Evolutionary conservation across 805 yeast species (phyloP).

Genomic region (Candida methanosorbosa): DNA sequence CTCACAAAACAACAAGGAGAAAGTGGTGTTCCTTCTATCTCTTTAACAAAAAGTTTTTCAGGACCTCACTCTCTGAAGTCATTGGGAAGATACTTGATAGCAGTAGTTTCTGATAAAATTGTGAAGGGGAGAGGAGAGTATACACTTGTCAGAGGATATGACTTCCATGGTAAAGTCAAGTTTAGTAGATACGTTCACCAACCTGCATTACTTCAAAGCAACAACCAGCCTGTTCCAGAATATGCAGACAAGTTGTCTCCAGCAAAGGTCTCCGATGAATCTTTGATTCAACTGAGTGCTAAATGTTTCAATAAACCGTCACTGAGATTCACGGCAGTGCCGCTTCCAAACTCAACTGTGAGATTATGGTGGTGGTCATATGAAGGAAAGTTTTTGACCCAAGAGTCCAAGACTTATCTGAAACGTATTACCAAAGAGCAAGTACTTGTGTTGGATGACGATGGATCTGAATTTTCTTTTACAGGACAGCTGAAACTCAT

Average conservation of each 20-base stretch:
- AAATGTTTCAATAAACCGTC: constrained; percentile 3
- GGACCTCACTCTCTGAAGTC: constrained; percentile 44
- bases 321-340: constrained; percentile 4
- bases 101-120: constrained; percentile 12
- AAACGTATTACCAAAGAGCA: neutral
- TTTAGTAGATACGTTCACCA: constrained; percentile 58
- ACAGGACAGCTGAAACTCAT: neutral
- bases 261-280: neutral
- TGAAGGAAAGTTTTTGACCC: constrained; percentile 3
- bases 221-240: constrained; percentile 12
- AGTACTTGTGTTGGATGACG: neutral
- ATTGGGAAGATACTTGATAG: constrained; percentile 5
- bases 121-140: constrained; percentile 14
- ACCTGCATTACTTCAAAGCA: constrained; percentile 25
- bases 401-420: neutral
- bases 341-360: constrained; percentile 3
- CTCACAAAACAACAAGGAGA: constrained; percentile 30
- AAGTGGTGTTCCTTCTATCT: constrained; percentile 54
- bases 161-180: constrained; percentile 65
- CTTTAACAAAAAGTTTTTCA: constrained; percentile 36
- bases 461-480: neutral
- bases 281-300: constrained; percentile 10
- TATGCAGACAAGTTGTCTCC: neutral
- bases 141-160: constrained; percentile 52
- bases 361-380: constrained; percentile 10